phyloP scores from a whole-genome alignment of 495 filamentous ascomycete species.

The Lepraria neglecta region DNA sequence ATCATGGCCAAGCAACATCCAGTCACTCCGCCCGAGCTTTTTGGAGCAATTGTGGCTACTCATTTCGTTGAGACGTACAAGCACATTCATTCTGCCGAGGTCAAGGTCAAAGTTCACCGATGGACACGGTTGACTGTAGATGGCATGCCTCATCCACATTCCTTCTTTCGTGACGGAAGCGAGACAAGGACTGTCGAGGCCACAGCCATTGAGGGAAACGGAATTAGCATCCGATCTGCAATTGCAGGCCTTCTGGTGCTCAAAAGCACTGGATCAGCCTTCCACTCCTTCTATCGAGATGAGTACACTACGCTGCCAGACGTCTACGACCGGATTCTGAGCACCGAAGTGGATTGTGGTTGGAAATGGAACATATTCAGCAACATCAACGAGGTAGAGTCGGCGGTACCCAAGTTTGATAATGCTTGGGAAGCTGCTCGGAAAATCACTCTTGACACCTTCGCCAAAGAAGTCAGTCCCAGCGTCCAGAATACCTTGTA shows the following conservation, averaged over 20 bases:
- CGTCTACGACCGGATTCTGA: conserved; percentile 89
- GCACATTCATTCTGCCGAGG: conserved; percentile 77
- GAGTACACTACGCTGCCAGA: conserved; percentile 87
- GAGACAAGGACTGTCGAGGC: conserved; percentile 77
- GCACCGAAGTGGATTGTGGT: conserved; percentile 77
- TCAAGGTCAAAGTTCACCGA: conserved; percentile 75
- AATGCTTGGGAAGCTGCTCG: conserved; percentile 67
- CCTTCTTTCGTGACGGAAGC: conserved; percentile 80
- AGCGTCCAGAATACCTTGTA: conserved; percentile 98
- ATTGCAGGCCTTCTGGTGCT: conserved; percentile 77
- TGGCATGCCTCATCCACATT: conserved; percentile 92
- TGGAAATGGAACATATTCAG: conserved; percentile 79
- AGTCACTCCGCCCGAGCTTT: conserved; percentile 88
- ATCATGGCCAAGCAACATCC: conserved; percentile 91
- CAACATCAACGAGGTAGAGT: conserved; percentile 60
- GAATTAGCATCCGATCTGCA: conserved; percentile 64
- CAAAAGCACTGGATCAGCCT: conserved; percentile 95
- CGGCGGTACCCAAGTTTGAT: conserved; percentile 63
- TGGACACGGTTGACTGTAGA: conserved; percentile 88
- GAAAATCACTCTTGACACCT: conserved; percentile 79
- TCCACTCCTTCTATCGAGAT: conserved; percentile 88
- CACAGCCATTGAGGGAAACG: conserved; percentile 47
- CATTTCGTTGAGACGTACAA: conserved; percentile 85
- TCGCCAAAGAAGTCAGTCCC: conserved; percentile 85
- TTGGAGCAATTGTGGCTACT: conserved; percentile 70